Evolutionary conservation across 176 grass and related monocot genomes (phyloP).

Genomic region (Cymbopogon citratus): DNA sequence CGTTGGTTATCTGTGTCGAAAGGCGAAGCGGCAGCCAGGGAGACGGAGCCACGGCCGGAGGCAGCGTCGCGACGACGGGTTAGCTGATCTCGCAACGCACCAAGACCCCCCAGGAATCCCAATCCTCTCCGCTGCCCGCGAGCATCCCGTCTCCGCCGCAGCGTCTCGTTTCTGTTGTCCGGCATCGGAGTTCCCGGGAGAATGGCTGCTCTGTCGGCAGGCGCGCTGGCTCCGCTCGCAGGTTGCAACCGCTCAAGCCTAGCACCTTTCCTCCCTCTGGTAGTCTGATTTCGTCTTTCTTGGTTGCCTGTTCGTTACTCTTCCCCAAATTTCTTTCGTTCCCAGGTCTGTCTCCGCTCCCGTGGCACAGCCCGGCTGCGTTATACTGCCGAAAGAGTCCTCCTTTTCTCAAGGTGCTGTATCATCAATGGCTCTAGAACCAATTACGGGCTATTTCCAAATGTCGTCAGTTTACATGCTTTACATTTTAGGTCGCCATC

Average conservation of each 20-base stretch:
- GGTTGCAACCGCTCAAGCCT: not conserved
- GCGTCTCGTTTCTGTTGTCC: not conserved
- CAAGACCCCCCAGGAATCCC: not conserved
- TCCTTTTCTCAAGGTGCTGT: conserved; percentile 15
- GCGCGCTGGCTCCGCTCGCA: not conserved
- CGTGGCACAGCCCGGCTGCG: not conserved
- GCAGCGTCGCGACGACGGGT: not conserved
- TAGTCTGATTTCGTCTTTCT: not conserved
- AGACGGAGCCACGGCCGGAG: not conserved
- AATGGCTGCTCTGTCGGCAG: conserved; percentile 19
- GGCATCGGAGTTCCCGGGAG: not conserved
- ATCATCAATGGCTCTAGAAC: not conserved
- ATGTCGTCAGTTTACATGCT: not conserved
- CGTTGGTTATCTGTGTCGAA: not conserved
- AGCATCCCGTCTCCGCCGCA: not conserved
- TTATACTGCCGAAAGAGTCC: not conserved
- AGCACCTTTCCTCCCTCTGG: not conserved
- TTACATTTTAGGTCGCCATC: conserved; percentile 19
- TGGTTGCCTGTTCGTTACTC: not conserved
- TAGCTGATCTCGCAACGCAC: not conserved
- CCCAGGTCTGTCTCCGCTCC: conserved; percentile 3
- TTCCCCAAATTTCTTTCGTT: not conserved
- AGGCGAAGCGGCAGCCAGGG: not conserved
- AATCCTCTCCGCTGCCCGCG: not conserved
- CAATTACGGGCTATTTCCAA: not conserved